phyloP scores from a whole-genome alignment of 148 eudicot genomes.

The Nyssa sinensis region DNA sequence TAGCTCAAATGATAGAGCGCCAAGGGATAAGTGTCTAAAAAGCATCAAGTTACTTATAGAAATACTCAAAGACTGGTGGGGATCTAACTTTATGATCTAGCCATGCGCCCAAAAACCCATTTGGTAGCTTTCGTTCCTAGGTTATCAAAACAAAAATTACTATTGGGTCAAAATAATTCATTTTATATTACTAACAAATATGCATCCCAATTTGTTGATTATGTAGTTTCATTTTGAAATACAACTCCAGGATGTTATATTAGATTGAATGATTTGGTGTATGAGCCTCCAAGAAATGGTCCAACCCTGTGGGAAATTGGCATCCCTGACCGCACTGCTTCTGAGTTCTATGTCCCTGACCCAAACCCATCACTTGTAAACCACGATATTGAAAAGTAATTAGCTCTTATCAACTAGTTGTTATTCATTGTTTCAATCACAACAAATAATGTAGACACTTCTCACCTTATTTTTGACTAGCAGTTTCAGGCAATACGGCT shows the following conservation, averaged over 20 bases:
- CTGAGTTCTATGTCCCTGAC: constrained; percentile 72
- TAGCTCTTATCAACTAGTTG: neutral
- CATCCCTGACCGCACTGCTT: constrained; percentile 66
- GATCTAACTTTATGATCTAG: no score
- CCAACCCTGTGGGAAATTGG: constrained; percentile 90
- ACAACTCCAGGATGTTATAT: constrained; percentile 39
- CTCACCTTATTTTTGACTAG: neutral
- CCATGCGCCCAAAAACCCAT: no score
- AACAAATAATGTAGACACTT: neutral
- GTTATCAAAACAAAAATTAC: no score
- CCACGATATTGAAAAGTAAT: constrained; percentile 45
- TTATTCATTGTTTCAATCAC: neutral
- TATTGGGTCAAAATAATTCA: no score
- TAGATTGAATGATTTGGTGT: constrained; percentile 40
- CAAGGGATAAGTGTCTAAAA: no score
- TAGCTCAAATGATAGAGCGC: no score
- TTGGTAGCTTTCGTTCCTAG: no score
- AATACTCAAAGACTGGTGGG: no score
- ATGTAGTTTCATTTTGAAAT: no score
- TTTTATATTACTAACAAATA: no score
- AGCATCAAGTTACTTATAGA: no score
- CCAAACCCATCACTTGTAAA: constrained; percentile 52
- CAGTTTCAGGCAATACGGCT: constrained; percentile 81
- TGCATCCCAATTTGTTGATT: no score
- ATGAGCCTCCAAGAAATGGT: constrained; percentile 63